These are phyloP conservation scores for Ophiostoma populinum DNA, from an alignment of 2,329 filamentous ascomycete genomes.

Conservation along the genomic window DNA sequence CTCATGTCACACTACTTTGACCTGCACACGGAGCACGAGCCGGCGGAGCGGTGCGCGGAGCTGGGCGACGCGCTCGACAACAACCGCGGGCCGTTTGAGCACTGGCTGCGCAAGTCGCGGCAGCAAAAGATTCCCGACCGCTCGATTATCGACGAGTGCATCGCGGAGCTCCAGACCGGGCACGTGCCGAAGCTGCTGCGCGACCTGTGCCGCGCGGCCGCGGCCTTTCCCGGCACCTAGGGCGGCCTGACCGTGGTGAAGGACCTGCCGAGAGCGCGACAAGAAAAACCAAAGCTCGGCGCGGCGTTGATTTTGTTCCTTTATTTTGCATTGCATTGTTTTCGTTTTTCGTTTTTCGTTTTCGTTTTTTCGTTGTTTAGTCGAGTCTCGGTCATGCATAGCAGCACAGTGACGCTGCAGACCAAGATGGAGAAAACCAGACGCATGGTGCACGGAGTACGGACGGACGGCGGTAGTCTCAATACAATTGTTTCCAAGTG, in stretches of 20 bases:
- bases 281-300: no score
- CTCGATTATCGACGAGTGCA: conserved; percentile 20
- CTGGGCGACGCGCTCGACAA: conserved; percentile 23
- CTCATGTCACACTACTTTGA: conserved; percentile 29
- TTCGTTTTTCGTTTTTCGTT: neutral
- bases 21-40: conserved; percentile 27
- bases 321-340: neutral
- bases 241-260: no score
- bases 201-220: conserved; percentile 15
- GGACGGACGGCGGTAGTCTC: no score
- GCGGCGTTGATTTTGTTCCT: neutral
- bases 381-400: no score
- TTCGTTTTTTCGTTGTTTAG: neutral
- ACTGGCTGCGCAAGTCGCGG: conserved; percentile 27
- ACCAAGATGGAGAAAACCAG: no score
- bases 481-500: no score
- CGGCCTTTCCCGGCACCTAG: conserved; percentile 12
- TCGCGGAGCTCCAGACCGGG: conserved; percentile 20
- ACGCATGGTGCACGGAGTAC: no score
- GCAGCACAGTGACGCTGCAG: no score
- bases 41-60: conserved; percentile 24
- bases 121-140: conserved; percentile 20
- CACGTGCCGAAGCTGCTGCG: conserved; percentile 17
- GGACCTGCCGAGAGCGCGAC: no score
- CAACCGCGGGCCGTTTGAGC: conserved; percentile 29